Evolutionary conservation across 495 filamentous ascomycete species (phyloP).

Genomic region (Penicillium nucicola): DNA sequence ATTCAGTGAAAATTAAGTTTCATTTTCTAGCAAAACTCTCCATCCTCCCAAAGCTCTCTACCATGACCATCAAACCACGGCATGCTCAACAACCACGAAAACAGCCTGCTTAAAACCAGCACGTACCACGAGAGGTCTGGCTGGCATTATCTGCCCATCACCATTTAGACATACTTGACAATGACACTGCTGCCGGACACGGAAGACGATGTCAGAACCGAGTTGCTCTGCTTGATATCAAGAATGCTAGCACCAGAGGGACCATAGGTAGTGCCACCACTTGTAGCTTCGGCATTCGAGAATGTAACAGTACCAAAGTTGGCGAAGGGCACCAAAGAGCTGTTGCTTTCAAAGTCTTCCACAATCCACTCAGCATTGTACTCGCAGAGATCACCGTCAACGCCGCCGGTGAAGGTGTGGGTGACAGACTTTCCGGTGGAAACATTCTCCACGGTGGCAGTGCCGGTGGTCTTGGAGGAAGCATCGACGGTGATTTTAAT

Average conservation of each 20-base stretch:
- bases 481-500: constrained; percentile 51
- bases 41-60: no score
- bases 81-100: no score
- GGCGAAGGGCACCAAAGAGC: constrained; percentile 46
- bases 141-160: no score
- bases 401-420: constrained; percentile 39
- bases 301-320: constrained; percentile 53
- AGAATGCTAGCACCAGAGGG: constrained; percentile 40
- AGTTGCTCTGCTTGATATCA: constrained; percentile 43
- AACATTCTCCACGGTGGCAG: constrained; percentile 48
- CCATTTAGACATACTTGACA: constrained; percentile 18
- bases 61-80: no score
- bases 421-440: constrained; percentile 48
- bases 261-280: constrained; percentile 18
- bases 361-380: constrained; percentile 62
- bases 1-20: no score
- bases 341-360: constrained; percentile 49
- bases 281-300: constrained; percentile 29
- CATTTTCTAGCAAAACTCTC: no score
- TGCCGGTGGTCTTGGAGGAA: constrained; percentile 41
- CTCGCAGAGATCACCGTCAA: constrained; percentile 23
- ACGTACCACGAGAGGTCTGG: background rate
- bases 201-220: constrained; percentile 40
- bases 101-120: no score
- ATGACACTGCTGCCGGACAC: constrained; percentile 22